These are phyloP conservation scores for Suhomyces xylopsoci DNA, from an alignment of 805 yeast species.

Conservation along the genomic window DNA sequence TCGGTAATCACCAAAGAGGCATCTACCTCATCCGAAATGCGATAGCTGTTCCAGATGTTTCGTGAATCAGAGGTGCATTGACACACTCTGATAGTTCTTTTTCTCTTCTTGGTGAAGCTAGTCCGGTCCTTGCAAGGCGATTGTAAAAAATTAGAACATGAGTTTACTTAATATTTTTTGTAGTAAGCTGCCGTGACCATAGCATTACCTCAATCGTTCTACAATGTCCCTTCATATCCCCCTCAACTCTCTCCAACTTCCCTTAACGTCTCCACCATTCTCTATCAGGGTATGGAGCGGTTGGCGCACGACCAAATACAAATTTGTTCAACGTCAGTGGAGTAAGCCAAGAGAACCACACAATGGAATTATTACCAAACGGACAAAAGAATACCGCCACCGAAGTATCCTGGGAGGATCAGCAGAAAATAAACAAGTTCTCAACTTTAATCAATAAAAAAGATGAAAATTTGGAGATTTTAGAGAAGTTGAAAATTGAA, in stretches of 20 bases:
- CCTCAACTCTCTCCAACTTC: neutral
- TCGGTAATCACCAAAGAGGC: neutral
- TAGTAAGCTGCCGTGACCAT: neutral
- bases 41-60: neutral
- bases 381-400: slow-evolving; percentile 51
- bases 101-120: too few species aligned
- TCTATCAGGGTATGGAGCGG: neutral
- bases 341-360: neutral
- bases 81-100: neutral
- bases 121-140: too few species aligned
- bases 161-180: neutral
- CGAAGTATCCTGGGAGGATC: slow-evolving; percentile 81
- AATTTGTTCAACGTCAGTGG: neutral
- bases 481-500: slow-evolving; percentile 55
- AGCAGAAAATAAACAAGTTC: slow-evolving; percentile 82
- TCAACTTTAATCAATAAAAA: slow-evolving; percentile 75
- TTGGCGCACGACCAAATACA: neutral
- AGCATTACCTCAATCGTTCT: too few species aligned
- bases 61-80: too few species aligned
- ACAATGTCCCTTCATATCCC: neutral
- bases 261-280: neutral
- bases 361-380: slow-evolving; percentile 50
- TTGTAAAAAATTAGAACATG: too few species aligned
- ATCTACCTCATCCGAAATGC: neutral
- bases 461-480: slow-evolving; percentile 51